A percentile compares a stretch with the other conserved stretches of the same genome.
These are phyloP conservation scores for Helianthus tuberosus DNA, from an alignment of 129 eudicot species.

Conservation along the genomic window DNA sequence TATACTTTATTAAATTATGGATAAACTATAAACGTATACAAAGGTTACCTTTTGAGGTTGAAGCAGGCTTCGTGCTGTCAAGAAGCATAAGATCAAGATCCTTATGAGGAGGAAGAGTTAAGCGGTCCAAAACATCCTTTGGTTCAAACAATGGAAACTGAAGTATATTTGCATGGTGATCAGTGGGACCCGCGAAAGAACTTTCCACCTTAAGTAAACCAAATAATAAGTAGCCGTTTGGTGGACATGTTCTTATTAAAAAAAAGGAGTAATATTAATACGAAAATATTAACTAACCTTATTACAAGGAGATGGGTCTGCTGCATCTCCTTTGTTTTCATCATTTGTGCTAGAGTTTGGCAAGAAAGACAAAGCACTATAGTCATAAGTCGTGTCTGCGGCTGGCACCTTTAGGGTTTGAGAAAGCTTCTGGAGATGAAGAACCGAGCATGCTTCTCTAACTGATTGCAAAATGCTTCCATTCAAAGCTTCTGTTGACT, in stretches of 20 bases:
- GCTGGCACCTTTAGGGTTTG: slow-evolving; percentile 32
- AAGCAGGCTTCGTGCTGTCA: slow-evolving; percentile 67
- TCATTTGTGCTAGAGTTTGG: not conserved
- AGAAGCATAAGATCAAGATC: slow-evolving; percentile 82
- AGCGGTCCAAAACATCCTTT: slow-evolving; percentile 62
- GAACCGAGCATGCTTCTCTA: slow-evolving; percentile 74
- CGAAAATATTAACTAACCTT: slow-evolving; percentile 50
- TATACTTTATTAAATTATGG: slow-evolving; percentile 18
- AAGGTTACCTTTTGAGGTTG: slow-evolving; percentile 49
- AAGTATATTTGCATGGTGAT: slow-evolving; percentile 31
- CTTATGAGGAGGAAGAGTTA: slow-evolving; percentile 79
- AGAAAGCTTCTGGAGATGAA: slow-evolving; percentile 49
- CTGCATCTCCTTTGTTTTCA: slow-evolving; percentile 8
- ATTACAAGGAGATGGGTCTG: slow-evolving; percentile 40
- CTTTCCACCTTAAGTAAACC: slow-evolving; percentile 49
- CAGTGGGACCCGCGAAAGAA: slow-evolving; percentile 34
- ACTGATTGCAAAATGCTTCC: slow-evolving; percentile 58
- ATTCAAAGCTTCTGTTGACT: slow-evolving; percentile 46
- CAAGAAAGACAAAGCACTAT: slow-evolving; percentile 4
- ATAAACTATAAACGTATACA: slow-evolving; percentile 44
- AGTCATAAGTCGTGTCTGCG: not conserved
- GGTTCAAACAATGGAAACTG: slow-evolving; percentile 59
- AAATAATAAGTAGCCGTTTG: slow-evolving; percentile 7
- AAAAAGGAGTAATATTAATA: not conserved
- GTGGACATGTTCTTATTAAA: not conserved